Evolutionary conservation across 2,329 filamentous ascomycete genomes (phyloP).

Genomic region (Sclerotinia borealis): DNA sequence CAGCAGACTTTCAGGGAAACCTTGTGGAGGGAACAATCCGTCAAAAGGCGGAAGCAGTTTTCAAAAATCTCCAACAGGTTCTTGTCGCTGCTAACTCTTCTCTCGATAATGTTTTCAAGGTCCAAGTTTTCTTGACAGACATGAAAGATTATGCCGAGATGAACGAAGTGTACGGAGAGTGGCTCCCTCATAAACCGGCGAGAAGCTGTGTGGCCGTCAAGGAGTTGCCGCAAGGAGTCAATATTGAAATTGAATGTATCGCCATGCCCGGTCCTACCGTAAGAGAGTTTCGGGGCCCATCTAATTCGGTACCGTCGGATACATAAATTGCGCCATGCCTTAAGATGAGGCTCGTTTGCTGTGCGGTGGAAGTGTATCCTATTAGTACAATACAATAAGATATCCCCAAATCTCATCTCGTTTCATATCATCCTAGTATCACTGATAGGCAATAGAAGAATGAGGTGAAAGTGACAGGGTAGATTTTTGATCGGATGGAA

Average conservation of each 20-base stretch:
- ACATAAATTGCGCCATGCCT: conserved; percentile 60
- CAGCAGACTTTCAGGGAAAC: conserved; percentile 27
- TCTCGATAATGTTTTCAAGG: conserved; percentile 80
- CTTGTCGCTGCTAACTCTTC: conserved; percentile 74
- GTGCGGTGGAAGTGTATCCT: background rate
- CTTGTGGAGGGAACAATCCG: conserved; percentile 43
- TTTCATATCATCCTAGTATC: background rate
- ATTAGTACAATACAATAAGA: background rate
- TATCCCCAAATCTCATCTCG: background rate
- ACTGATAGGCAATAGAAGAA: background rate
- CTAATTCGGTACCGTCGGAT: no score
- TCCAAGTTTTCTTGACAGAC: conserved; percentile 83
- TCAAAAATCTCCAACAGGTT: conserved; percentile 78
- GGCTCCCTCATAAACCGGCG: conserved; percentile 79
- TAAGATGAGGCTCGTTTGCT: background rate
- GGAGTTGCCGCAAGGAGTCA: conserved; percentile 77
- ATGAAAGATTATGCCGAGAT: conserved; percentile 86
- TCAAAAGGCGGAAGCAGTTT: conserved; percentile 56
- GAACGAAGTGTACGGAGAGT: conserved; percentile 81
- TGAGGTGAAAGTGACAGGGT: background rate
- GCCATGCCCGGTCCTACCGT: conserved; percentile 46
- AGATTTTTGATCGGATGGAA: background rate
- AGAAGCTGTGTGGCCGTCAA: conserved; percentile 87
- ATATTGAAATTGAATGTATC: conserved; percentile 87
- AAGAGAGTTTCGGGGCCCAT: no score